Base-by-base conservation (phyloP, 2,329 filamentous ascomycete species). In the Xylariomycetidae sp. region DNA sequence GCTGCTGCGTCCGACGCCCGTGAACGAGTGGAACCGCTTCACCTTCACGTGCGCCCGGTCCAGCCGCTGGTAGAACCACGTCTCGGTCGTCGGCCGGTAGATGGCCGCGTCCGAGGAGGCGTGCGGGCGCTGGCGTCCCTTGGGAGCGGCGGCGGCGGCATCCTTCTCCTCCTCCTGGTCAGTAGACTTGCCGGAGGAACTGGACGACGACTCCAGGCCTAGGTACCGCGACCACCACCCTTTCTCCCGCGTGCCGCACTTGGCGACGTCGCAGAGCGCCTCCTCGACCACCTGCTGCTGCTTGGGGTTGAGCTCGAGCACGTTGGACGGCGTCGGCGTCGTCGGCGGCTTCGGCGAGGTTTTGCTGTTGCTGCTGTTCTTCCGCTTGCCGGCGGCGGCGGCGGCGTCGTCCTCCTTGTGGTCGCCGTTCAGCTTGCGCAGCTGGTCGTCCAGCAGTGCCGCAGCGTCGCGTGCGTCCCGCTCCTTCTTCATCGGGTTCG, bases 41-140 rank as follows among this genome's bases (percentile, higher is more conserved):
- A 32, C 12, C 20, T 19, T 19, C 26, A 14, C 15, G 29, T 42
- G 36, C 20, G 36, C 33, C 5, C 30, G 37, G 36, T 48, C 48
- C 6, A 49, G 38, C 8, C 40, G 34, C 36, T 49, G 46, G 38
- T 50, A 50, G 31, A 44, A 40, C 44, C 44, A 48, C 1, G 42
- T 30, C 13, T 32, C 26, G 13, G 16, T 25, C 12, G 8, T 22
- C 15, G 19, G 18, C 19, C 14, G 16, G 22, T 30, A 10, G 31
- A 26, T 3, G 28, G 38, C 25, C 24, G 30, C 19, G 25, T 52
- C 44, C n/a, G 39, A 42, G 20, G 39, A 42, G 10, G 42, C 37
- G 19, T 45, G 44, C 10, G 37, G 38, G 13, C 44, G 41, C 30
- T n/a, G 29, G n/a, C 13, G n/a, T n/a, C n/a, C n/a, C n/a, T n/a